Base-by-base conservation (phyloP, 805 yeast species). In the Cyberlindnera samutprakarnensis region DNA sequence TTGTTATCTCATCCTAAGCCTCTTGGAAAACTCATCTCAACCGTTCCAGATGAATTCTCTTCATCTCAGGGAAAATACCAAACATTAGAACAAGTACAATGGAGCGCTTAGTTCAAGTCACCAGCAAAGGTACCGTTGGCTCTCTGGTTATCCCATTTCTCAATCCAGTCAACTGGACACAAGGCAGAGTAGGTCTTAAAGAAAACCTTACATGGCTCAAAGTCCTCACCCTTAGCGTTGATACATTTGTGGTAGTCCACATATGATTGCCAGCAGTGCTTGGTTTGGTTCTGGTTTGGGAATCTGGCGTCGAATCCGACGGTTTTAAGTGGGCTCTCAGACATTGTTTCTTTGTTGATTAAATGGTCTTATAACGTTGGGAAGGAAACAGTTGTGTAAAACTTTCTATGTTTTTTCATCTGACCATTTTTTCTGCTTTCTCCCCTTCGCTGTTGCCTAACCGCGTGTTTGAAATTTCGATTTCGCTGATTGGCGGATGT, bases 211-310 rank as follows among this genome's bases (percentile, higher is more conserved):
- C 98, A 92, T 56, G 97, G 97, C 53, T 88, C 95, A 57, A 92
- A 92, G 42, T 88, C 97, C 68, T 90, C 96, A 58, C 98, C 98
- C 70, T 90, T 90, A 47, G 88, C 86, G 55, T 78, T 82, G 59
- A 92, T 76, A 72, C 98, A 92, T 66, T 87, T 88, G 80, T 83
- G 92, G 78, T 90, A 92, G 66, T 92, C 98, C 55, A 92, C 86
- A 70, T 90, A 92, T 51, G 90, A 74, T 70, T 90, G 96, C 78
- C 90, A 94, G 73, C 97, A 92, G 73, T 90, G 96, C 70, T 82
- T 87, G 54, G 96, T 85, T 68, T 90, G 98, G 78, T 90, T 90
- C 64, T 78, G 88, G 72, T 86, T 77, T 49, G 98, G 97, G 78
- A 88, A 88, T 64, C 96, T 80, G 55, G 94, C 81, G 63, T 84